phyloP scores from a whole-genome alignment of 2,329 filamentous ascomycete species.

The Aspergillus viridinutans region DNA sequence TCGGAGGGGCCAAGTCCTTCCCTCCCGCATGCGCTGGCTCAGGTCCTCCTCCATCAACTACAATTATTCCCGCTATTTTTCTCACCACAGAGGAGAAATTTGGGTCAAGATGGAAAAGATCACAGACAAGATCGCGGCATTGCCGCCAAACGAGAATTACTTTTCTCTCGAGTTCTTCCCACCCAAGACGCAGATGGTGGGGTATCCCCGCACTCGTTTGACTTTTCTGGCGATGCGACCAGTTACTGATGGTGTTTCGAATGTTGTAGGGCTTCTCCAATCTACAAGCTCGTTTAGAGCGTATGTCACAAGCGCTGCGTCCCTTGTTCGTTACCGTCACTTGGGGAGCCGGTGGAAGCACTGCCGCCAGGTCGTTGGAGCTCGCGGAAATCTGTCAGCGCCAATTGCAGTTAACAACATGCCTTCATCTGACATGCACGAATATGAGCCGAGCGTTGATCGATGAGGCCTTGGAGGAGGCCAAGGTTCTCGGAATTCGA shows the following conservation, averaged over 20 bases:
- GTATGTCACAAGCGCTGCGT: slow-evolving; percentile 86
- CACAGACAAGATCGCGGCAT: slow-evolving; percentile 87
- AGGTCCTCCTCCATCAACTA: slow-evolving; percentile 15
- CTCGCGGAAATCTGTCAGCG: slow-evolving; percentile 93
- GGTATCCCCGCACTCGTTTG: slow-evolving; percentile 26
- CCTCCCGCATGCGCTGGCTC: slow-evolving; percentile 4
- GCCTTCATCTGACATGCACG: slow-evolving; percentile 92
- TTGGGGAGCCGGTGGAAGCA: slow-evolving; percentile 94
- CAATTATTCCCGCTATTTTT: slow-evolving; percentile 13
- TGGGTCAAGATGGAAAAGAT: slow-evolving; percentile 68
- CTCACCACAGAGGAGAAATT: slow-evolving; percentile 4
- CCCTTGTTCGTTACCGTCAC: slow-evolving; percentile 96
- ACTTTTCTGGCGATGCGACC: slow-evolving; percentile 3
- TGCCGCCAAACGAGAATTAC: slow-evolving; percentile 77
- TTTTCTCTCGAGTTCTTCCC: slow-evolving; percentile 99
- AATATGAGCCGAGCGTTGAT: slow-evolving; percentile 89
- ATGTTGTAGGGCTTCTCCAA: slow-evolving; percentile 72
- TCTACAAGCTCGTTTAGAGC: slow-evolving; percentile 83
- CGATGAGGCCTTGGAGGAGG: slow-evolving; percentile 84
- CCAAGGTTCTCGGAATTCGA: slow-evolving; percentile 82
- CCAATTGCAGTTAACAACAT: slow-evolving; percentile 87
- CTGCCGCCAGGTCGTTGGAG: slow-evolving; percentile 83
- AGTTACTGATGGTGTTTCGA: slow-evolving; percentile 19
- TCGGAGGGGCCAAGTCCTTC: slow-evolving; percentile 3
- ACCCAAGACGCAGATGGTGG: slow-evolving; percentile 85